Evolutionary conservation across 805 yeast genomes (phyloP), one percentile per base, ranked within the genome.

Genomic region (Komagataella mondaviorum): DNA sequence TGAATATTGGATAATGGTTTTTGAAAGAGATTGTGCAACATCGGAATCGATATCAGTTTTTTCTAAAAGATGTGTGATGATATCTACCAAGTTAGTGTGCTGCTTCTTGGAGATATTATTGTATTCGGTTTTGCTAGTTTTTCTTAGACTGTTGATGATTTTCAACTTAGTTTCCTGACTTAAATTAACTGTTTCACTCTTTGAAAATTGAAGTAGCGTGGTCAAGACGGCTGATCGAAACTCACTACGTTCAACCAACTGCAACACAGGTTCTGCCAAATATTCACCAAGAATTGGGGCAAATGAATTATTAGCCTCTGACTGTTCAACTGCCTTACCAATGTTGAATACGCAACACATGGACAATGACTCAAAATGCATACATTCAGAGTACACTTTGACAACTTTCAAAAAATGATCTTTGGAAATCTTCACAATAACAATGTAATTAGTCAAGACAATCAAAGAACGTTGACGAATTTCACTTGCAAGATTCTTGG

Each of bases 401-500:
- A 23, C 24, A 30, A 23, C 39, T 16, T 12, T 23, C 8, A 24
- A 23, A 23, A 43, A 23, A 14, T 47, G 44, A n/a, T 47, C 22
- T 14, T n/a, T 6, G 10, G 36, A 14, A 6, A 16, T n/a, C 14
- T 22, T 18, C 22, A 23, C 49, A 20, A 47, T 16, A 2, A 43
- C 7, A 23, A 22, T 16, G 44, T 47, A 22, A 7, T 17, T 44
- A 23, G 18, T 44, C 17, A 23, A 16, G 18, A 47, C 16, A 6
- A 36, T 48, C 20, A 67, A 52, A 6, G 68, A 57, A 48, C 56
- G 57, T 50, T 59, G 60, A 23, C 71, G 59, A 4, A 67, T 62
- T 46, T 67, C 71, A 20, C 62, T 55, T 6, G 71, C 63, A 45
- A 56, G 58, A 23, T 72, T 60, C 49, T 63, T 66, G 14, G 62